Evolutionary conservation across 805 yeast species (phyloP), one percentile per base, ranked within the genome.

Genomic region (Yamadazyma ubonensis): DNA sequence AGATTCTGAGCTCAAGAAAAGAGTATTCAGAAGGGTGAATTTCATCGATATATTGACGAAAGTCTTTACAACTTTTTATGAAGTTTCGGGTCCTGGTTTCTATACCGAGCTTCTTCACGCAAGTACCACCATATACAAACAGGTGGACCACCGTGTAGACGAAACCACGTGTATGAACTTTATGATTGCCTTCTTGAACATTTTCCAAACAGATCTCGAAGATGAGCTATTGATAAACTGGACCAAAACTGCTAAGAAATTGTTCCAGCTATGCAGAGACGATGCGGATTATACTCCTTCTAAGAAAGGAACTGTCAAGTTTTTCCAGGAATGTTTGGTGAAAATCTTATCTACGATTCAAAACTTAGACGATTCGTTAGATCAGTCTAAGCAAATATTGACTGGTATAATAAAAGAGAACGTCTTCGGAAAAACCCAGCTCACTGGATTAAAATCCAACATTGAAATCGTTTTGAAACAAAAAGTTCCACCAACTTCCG

Each of bases 11-110:
- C 39, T 40, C 21, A 72, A 79, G 45, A 64, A 66, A 35, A 65
- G 59, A 38, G 44, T 61, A 1, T 63, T 77, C 42, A 69, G 71
- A 36, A 66, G 63, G 30, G 53, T 61, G 26, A 73, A 65, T 42
- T 57, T 70, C 37, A 62, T 68, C 7, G 76, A 73, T 6, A 50
- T 65, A 1, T 38, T 68, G 1, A 38, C 38, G 7, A 29, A 19
- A 14, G 36, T 47, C 17, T 47, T 42, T 30, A 26, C 32, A 1
- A 34, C 38, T 5, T 42, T 44, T 18, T 46, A 21, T 30, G 43
- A 44, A 11, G 29, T 33, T 10, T 7, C 15, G 14, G 32, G 22
- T 18, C 11, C 5, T 3, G 39, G 38, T 9, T 45, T 59, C 15
- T 43, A 59, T 29, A 15, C 26, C 8, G 41, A 39, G 15, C 45